Percentiles rank a stretch among this genome's conserved stretches.
These are phyloP conservation scores for Saccharomycopsis sp. DNA, from an alignment of 805 yeast genomes.

Conservation along the genomic window DNA sequence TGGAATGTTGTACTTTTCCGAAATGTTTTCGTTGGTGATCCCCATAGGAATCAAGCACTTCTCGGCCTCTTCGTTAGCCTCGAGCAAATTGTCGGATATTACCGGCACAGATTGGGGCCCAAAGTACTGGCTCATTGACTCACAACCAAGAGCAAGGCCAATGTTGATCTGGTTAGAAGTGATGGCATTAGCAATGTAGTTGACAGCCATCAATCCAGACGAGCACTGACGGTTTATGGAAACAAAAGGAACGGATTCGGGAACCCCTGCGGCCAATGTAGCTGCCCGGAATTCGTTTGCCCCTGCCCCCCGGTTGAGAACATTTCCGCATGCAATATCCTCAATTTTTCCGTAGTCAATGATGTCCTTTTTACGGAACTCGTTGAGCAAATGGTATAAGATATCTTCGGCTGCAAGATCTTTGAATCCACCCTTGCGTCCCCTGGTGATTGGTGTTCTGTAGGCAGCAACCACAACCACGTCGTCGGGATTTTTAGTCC, in stretches of 20 bases:
- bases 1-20: conserved; percentile 53
- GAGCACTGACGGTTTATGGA: conserved; percentile 94
- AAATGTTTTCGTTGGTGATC: conserved; percentile 87
- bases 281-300: conserved; percentile 95
- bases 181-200: conserved; percentile 86
- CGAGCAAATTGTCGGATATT: conserved; percentile 44
- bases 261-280: conserved; percentile 83
- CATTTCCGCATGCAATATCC: conserved; percentile 88
- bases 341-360: conserved; percentile 57
- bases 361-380: conserved; percentile 47
- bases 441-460: conserved; percentile 85
- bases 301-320: conserved; percentile 87
- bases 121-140: conserved; percentile 86
- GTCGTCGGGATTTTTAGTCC: conserved; percentile 64
- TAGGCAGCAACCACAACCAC: conserved; percentile 87
- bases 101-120: conserved; percentile 71
- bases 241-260: conserved; percentile 67
- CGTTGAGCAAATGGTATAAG: conserved; percentile 55
- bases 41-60: conserved; percentile 96
- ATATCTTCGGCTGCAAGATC: conserved; percentile 79
- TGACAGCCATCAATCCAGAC: conserved; percentile 85
- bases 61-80: conserved; percentile 40
- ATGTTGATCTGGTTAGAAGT: conserved; percentile 80
- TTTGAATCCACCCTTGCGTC: conserved; percentile 79
- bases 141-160: conserved; percentile 91